These are phyloP conservation scores for Fusarium dimerum DNA, from an alignment of 2,329 filamentous ascomycete species.

Conservation along the genomic window DNA sequence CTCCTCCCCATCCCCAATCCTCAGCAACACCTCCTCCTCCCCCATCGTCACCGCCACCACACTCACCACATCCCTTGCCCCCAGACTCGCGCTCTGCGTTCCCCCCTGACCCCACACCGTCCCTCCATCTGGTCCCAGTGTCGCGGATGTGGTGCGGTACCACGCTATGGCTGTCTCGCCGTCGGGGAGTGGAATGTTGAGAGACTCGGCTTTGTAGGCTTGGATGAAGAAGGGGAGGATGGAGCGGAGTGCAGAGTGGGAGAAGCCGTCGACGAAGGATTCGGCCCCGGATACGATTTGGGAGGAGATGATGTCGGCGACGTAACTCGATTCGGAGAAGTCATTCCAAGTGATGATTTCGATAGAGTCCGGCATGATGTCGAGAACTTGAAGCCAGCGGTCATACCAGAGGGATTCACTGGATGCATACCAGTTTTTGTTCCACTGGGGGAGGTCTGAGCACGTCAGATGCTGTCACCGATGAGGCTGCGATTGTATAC, in stretches of 20 bases:
- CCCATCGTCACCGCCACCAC: slow-evolving; percentile 34
- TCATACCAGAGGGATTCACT: slow-evolving; percentile 63
- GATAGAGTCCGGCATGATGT: slow-evolving; percentile 48
- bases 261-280: slow-evolving; percentile 48
- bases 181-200: slow-evolving; percentile 23
- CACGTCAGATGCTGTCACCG: neutral
- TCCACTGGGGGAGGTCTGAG: slow-evolving; percentile 50
- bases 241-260: slow-evolving; percentile 52
- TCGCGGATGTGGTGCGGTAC: slow-evolving; percentile 34
- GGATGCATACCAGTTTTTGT: slow-evolving; percentile 64
- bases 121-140: slow-evolving; percentile 30
- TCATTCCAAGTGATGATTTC: slow-evolving; percentile 54
- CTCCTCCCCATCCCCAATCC: slow-evolving; percentile 30
- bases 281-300: slow-evolving; percentile 46
- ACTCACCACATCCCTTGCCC: slow-evolving; percentile 34
- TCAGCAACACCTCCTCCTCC: slow-evolving; percentile 29
- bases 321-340: slow-evolving; percentile 57
- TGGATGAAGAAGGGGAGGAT: slow-evolving; percentile 52
- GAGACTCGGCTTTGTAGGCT: slow-evolving; percentile 46
- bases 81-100: slow-evolving; percentile 21
- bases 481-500: neutral
- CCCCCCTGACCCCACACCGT: slow-evolving; percentile 34
- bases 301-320: slow-evolving; percentile 45
- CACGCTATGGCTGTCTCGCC: slow-evolving; percentile 34
- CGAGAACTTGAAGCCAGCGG: slow-evolving; percentile 55